phyloP scores from a whole-genome alignment of 2,329 filamentous ascomycete genomes.

The Monosporascus sp. region DNA sequence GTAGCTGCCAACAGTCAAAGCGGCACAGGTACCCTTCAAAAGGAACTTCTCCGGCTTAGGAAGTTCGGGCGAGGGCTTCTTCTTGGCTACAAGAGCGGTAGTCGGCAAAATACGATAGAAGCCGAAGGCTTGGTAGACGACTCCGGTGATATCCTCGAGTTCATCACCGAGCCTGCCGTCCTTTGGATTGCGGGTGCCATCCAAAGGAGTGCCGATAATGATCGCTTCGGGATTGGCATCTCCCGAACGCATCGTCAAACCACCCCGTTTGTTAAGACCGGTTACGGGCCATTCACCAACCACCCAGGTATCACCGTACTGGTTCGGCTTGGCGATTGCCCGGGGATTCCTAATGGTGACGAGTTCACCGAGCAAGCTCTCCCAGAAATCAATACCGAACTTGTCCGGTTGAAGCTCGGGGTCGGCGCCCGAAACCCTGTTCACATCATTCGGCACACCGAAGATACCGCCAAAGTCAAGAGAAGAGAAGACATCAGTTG shows the following conservation, averaged over 20 bases:
- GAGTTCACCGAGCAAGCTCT: constrained; percentile 62
- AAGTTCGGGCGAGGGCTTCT: constrained; percentile 38
- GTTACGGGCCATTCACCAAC: constrained; percentile 59
- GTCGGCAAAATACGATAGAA: constrained; percentile 65
- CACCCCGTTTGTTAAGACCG: constrained; percentile 57
- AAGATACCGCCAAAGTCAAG: constrained; percentile 64
- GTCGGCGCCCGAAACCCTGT: constrained; percentile 53
- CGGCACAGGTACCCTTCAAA: constrained; percentile 52
- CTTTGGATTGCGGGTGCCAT: constrained; percentile 55
- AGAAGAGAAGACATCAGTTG: constrained; percentile 54
- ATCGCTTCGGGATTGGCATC: constrained; percentile 69
- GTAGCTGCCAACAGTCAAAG: constrained; percentile 61
- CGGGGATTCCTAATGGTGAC: constrained; percentile 56
- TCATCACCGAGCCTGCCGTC: constrained; percentile 60
- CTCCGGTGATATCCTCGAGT: constrained; percentile 62
- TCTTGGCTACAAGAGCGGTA: constrained; percentile 47
- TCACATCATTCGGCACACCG: constrained; percentile 56
- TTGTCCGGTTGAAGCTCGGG: constrained; percentile 53
- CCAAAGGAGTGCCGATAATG: constrained; percentile 58
- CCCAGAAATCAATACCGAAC: constrained; percentile 71
- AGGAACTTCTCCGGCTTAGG: constrained; percentile 47
- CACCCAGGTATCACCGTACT: constrained; percentile 65
- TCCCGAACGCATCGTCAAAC: constrained; percentile 55
- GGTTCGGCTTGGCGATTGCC: constrained; percentile 56
- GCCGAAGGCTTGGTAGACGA: constrained; percentile 60